phyloP scores from a whole-genome alignment of 495 filamentous ascomycete species.

The Bacidia rubella region DNA sequence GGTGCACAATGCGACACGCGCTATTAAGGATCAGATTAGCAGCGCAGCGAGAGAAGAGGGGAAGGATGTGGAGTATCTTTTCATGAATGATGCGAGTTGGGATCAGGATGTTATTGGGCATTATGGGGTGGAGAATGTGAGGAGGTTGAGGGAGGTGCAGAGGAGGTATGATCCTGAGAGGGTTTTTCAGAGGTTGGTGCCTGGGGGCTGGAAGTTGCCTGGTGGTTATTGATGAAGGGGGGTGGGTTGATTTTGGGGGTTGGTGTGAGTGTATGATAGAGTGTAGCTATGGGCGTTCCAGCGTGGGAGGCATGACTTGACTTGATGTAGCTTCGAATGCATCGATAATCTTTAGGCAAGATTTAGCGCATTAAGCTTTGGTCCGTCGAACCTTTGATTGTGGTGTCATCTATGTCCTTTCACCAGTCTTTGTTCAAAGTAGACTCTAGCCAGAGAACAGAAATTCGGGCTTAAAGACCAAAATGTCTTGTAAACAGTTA shows the following conservation, averaged over 20 bases:
- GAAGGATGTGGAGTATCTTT: constrained; percentile 37
- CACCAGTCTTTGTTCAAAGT: too few species aligned
- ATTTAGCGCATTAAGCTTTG: too few species aligned
- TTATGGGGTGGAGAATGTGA: constrained; percentile 30
- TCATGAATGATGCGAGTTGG: constrained; percentile 47
- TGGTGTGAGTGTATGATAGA: too few species aligned
- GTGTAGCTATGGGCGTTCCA: too few species aligned
- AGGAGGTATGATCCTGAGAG: constrained; percentile 40
- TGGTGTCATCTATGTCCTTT: too few species aligned
- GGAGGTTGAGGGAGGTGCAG: constrained; percentile 29
- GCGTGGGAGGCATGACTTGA: too few species aligned
- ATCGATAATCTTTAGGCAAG: too few species aligned
- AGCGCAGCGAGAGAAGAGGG: constrained; percentile 29
- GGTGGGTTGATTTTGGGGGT: neutral
- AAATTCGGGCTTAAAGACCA: too few species aligned
- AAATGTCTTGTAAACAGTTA: too few species aligned
- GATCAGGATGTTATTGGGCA: constrained; percentile 47
- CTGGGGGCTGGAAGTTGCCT: constrained; percentile 33
- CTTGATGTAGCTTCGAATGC: too few species aligned
- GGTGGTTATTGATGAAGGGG: neutral
- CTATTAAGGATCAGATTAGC: constrained; percentile 22
- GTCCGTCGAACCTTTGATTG: too few species aligned
- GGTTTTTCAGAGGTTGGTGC: constrained; percentile 44
- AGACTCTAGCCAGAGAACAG: too few species aligned
- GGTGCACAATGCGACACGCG: constrained; percentile 6